Percentiles rank a stretch among this genome's conserved stretches.
Evolutionary conservation across 352 stramenopile species (phyloP).

Genomic region (Pythium vanterpoolii): DNA sequence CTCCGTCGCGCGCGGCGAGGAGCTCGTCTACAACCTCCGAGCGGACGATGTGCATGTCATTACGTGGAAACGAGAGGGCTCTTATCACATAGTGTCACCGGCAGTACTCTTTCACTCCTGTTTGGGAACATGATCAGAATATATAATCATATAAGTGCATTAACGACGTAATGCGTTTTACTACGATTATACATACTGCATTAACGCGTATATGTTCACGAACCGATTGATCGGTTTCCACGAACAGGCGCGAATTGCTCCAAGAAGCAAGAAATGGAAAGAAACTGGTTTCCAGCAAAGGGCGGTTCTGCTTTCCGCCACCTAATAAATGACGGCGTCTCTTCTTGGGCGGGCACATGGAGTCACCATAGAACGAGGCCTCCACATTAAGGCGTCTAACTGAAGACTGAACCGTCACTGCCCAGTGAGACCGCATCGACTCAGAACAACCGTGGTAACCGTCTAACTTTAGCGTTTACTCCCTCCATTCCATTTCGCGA

Average conservation of each 20-base stretch:
- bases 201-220: neutral
- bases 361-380: neutral
- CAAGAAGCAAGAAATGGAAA: constrained; percentile 1
- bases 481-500: neutral
- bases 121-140: neutral
- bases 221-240: neutral
- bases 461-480: constrained; percentile 8
- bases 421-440: constrained; percentile 11
- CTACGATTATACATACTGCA: constrained; percentile 2
- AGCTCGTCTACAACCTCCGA: constrained; percentile 16
- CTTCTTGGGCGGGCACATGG: neutral
- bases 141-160: neutral
- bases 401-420: constrained; percentile 6
- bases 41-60: constrained; percentile 8
- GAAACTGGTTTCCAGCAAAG: constrained; percentile 7
- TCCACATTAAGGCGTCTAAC: neutral
- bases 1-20: neutral
- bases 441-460: constrained; percentile 15
- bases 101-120: neutral
- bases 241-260: constrained; percentile 5
- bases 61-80: neutral
- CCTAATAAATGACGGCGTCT: constrained; percentile 3
- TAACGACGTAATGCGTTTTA: neutral
- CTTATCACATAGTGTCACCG: neutral
- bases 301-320: neutral